Base-by-base conservation (phyloP, 176 grass and related monocot species). In the Carex littledalei region DNA sequence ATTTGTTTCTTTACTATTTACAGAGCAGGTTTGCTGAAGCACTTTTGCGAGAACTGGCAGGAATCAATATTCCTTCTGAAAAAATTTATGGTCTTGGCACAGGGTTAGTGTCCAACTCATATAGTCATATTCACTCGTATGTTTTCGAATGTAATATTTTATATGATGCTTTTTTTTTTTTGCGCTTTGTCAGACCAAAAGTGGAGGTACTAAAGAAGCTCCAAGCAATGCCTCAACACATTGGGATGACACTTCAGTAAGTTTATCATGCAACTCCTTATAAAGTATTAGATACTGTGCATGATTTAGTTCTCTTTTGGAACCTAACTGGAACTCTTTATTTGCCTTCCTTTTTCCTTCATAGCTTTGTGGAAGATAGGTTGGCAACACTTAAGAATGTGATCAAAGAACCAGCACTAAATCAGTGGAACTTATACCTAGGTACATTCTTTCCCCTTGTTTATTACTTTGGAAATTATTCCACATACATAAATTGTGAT, bases 11-110 rank as follows among this genome's bases (percentile, higher is more conserved):
- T 49, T 67, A 66, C 41, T 57, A 84, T 18, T n/a, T 18, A 71
- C 79, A 97, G 92, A 88, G 92, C 22, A 94, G 92, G 87, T 98
- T 98, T 92, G 80, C 92, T 89, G 84, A 93, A 86, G 91, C 95
- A 8, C 86, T 98, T 52, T 89, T 98, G 70, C 88, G 82, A 86
- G 88, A 94, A 90, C 62, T 98, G 32, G 89, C 89, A 55, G 95
- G 95, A 86, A 84, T 98, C 76, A 89, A 90, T 13, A 55, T 94
- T 68, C 95, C 89, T 55, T 88, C 91, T 47, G 89, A 98, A 78
- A 91, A 89, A 76, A 94, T 98, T 63, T 98, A 98, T 86, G 95
- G 95, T 62, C 85, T 98, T 73, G 95, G 92, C 45, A 94, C 92
- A 84, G 95, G 95, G 92, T 94, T 79, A 78, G 94, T 85, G 64